A percentile compares a stretch with the other conserved stretches of the same genome.
These are phyloP conservation scores for Fusarium algeriense DNA, from an alignment of 2,329 filamentous ascomycete genomes.

Conservation along the genomic window DNA sequence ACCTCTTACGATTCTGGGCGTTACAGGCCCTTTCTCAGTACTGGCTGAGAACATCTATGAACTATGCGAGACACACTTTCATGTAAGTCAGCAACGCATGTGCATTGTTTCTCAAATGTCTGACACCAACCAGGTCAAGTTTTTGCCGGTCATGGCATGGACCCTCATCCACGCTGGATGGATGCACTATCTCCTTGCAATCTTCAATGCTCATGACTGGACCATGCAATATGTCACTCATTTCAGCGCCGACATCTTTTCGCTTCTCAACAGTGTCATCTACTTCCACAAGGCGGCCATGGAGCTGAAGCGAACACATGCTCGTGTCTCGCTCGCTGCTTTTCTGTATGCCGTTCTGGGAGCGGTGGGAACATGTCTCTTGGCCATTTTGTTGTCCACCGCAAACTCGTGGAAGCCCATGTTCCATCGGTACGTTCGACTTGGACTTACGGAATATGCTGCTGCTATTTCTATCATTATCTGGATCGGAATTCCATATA, in stretches of 20 bases:
- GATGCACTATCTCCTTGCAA: slow-evolving; percentile 73
- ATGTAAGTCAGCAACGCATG: slow-evolving; percentile 53
- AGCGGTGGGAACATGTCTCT: slow-evolving; percentile 71
- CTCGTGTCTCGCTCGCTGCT: slow-evolving; percentile 67
- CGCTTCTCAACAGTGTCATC: slow-evolving; percentile 74
- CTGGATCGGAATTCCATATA: slow-evolving; percentile 72
- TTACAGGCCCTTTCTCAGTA: slow-evolving; percentile 76
- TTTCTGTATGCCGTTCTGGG: slow-evolving; percentile 76
- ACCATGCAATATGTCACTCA: slow-evolving; percentile 78
- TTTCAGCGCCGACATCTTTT: slow-evolving; percentile 76
- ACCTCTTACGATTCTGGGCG: slow-evolving; percentile 73
- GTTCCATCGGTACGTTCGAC: slow-evolving; percentile 71
- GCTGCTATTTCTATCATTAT: slow-evolving; percentile 75
- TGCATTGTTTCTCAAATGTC: background rate
- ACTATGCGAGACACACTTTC: slow-evolving; percentile 66
- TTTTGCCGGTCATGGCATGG: slow-evolving; percentile 77
- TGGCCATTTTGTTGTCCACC: slow-evolving; percentile 71
- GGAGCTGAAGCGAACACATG: slow-evolving; percentile 71
- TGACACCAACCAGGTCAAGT: slow-evolving; percentile 58
- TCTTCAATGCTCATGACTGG: slow-evolving; percentile 77
- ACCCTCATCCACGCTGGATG: slow-evolving; percentile 73
- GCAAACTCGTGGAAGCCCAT: slow-evolving; percentile 72
- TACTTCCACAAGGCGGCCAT: slow-evolving; percentile 77
- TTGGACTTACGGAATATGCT: slow-evolving; percentile 72
- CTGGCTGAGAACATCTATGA: slow-evolving; percentile 74